Evolutionary conservation across 2,329 filamentous ascomycete genomes (phyloP).

Genomic region (Colletotrichum costaricense): DNA sequence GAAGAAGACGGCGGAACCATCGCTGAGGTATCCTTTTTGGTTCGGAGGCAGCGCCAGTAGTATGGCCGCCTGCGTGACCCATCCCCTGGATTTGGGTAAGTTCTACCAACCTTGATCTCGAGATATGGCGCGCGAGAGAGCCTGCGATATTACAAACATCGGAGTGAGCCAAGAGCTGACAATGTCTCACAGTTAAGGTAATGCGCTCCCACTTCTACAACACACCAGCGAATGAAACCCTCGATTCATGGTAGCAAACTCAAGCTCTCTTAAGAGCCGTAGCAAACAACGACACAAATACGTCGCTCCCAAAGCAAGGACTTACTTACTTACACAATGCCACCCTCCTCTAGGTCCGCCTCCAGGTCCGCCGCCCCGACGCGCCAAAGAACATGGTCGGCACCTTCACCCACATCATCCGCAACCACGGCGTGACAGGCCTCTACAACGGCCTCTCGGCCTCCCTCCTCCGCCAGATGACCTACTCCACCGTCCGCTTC

Average conservation of each 20-base stretch:
- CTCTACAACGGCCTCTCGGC: slow-evolving; percentile 94
- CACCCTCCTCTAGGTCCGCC: slow-evolving; percentile 71
- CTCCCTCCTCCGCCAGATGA: slow-evolving; percentile 91
- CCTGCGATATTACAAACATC: slow-evolving; percentile 3
- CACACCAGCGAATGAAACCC: not conserved
- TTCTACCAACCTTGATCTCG: not conserved
- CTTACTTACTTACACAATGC: slow-evolving; percentile 3
- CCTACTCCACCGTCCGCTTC: slow-evolving; percentile 96
- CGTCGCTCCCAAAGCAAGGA: not conserved
- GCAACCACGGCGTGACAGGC: slow-evolving; percentile 79
- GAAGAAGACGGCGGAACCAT: slow-evolving; percentile 52
- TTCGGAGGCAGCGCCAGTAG: slow-evolving; percentile 96
- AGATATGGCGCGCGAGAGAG: not conserved
- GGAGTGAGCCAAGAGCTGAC: slow-evolving; percentile 36
- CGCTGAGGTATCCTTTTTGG: slow-evolving; percentile 83
- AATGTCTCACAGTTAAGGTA: slow-evolving; percentile 62
- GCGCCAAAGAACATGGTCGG: slow-evolving; percentile 84
- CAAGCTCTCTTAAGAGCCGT: not conserved
- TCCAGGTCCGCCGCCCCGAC: slow-evolving; percentile 84
- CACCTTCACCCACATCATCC: slow-evolving; percentile 86
- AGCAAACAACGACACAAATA: not conserved
- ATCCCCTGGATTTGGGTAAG: slow-evolving; percentile 91
- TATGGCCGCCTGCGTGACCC: slow-evolving; percentile 90
- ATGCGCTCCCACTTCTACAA: not conserved
- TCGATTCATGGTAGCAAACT: not conserved